phyloP scores from a whole-genome alignment of 164 flowering plant genomes.

The Vitis riparia region DNA sequence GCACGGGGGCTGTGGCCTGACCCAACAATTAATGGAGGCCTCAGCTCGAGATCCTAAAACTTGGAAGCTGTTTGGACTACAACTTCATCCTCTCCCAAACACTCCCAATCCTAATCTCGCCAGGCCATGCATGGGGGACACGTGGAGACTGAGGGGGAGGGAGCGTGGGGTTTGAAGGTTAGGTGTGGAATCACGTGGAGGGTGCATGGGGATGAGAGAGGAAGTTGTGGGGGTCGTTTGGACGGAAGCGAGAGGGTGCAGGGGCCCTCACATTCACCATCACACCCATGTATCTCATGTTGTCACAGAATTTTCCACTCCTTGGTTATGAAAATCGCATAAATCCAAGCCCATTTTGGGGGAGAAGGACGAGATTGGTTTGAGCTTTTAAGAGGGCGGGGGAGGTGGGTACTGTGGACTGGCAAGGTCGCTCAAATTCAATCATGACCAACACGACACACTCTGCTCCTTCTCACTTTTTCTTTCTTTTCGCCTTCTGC shows the following conservation, averaged over 20 bases:
- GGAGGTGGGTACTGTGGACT: background rate
- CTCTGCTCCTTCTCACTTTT: background rate
- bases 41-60: constrained; percentile 23
- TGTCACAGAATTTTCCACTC: background rate
- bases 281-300: background rate
- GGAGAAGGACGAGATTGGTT: background rate
- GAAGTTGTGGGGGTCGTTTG: constrained; percentile 10
- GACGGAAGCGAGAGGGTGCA: constrained; percentile 5
- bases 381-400: background rate
- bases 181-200: constrained; percentile 16
- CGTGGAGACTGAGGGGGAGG: background rate
- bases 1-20: background rate
- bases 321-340: background rate
- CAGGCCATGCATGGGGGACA: constrained; percentile 2
- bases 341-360: constrained; percentile 6
- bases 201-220: background rate
- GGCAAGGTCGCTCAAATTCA: background rate
- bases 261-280: background rate
- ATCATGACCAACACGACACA: constrained; percentile 14
- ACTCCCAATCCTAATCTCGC: no score
- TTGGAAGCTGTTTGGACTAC: constrained; percentile 9
- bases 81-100: no score
- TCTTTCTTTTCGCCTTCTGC: constrained; percentile 1
- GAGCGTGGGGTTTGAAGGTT: background rate
- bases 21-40: constrained; percentile 11